Base-by-base conservation (phyloP, 2,329 filamentous ascomycete species). In the Coniochaeta ligniaria region DNA sequence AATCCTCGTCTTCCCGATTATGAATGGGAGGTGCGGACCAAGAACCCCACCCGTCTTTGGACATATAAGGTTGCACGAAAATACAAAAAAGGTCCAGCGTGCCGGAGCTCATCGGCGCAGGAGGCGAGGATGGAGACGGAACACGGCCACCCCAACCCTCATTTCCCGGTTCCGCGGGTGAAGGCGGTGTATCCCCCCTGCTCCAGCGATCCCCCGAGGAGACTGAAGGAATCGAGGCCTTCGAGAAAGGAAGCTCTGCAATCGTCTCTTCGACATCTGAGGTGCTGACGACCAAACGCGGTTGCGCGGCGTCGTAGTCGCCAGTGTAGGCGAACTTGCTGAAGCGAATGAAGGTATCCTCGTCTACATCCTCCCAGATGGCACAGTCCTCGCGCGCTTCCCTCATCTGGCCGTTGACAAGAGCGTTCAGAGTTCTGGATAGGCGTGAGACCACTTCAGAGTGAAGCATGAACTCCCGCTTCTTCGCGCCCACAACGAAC, bases 281-380 rank as follows among this genome's bases (percentile, higher is more conserved):
- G 24, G 2, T 1, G 26, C 7, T 6, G 26, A 17, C 47, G 12
- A 28, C 24, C 9, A n/a, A 9, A 6, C 26, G 7, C 22, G 47
- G 47, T 26, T 41, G 3, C 1, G 41, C 47, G 6, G 75, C 73
- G 12, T 65, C 71, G 62, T 80, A 81, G 59, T 79, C 72, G 11
- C 78, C 76, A 0, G 75, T 80, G 61, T 81, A 82, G 14, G 77
- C 77, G 70, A 76, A 81, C 63, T 81, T 74, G 62, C 73, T 76
- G 64, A 82, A 80, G 1, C 74, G 74, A 31, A 76, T 69, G 61
- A 82, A 81, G 1, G 78, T 80, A 52, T 76, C 74, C 14, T 78
- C 77, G 61, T 80, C 76, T 56, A 78, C 72, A 5, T 80, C 76
- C 58, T 78, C 75, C 61, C 78, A 64, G 20, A 76, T 70, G 14